Conservation (phyloP, 2,329 filamentous ascomycete genomes). For the Penicillium sp. region DNA sequence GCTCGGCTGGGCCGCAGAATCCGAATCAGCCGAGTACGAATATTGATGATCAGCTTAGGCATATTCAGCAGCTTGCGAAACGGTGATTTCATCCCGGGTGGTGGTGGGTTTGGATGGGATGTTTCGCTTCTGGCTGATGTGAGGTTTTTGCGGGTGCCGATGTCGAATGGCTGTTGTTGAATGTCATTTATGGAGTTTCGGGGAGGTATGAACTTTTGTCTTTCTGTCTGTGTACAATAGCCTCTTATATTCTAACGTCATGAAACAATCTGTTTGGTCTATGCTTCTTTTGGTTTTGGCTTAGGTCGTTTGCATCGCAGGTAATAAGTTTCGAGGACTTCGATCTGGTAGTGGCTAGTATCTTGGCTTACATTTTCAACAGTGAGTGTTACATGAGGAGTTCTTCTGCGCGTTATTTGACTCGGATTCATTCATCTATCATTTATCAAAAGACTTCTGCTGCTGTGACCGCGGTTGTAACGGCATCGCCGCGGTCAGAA, state of each 20-base stretch:
- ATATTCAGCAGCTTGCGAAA: slow-evolving; percentile 58
- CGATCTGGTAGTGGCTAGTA: neutral
- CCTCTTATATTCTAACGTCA: slow-evolving; percentile 1
- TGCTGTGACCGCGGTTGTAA: neutral
- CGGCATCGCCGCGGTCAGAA: neutral
- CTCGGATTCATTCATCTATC: slow-evolving; percentile 9
- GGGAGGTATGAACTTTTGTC: slow-evolving; percentile 2
- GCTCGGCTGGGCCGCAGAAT: slow-evolving; percentile 25
- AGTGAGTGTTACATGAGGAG: neutral
- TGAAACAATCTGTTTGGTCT: slow-evolving; percentile 5
- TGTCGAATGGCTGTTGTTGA: neutral
- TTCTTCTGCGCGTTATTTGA: neutral
- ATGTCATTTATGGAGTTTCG: slow-evolving; percentile 9
- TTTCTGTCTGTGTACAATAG: slow-evolving; percentile 9
- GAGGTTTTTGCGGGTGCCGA: neutral
- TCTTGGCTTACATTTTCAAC: neutral
- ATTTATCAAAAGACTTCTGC: neutral
- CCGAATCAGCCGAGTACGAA: slow-evolving; percentile 54
- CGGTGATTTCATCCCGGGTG: slow-evolving; percentile 22
- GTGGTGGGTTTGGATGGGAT: neutral
- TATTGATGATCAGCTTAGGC: slow-evolving; percentile 79
- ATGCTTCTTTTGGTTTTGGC: neutral
- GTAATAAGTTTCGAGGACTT: no score
- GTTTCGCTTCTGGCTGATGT: neutral
- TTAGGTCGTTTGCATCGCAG: no score